Conservation (phyloP, 495 filamentous ascomycete genomes). For the Margaritispora aquatica region DNA sequence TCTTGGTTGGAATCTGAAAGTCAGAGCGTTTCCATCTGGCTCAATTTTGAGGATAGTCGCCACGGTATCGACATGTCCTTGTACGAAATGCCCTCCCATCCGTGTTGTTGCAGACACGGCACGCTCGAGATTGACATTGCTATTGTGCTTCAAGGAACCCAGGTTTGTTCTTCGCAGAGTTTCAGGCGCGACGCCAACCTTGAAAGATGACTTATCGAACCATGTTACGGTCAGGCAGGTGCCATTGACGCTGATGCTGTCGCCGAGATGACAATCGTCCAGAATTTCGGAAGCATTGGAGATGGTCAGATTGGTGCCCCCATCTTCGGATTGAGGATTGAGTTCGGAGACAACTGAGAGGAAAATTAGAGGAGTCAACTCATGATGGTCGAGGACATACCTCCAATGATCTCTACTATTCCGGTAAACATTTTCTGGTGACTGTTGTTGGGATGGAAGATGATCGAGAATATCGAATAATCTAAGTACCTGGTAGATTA, state of each 20-base stretch:
- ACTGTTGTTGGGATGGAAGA: background rate
- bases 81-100: conserved; percentile 81
- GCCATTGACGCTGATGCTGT: conserved; percentile 92
- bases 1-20: conserved; percentile 71
- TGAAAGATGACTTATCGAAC: conserved; percentile 62
- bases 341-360: conserved; percentile 71
- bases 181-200: conserved; percentile 91
- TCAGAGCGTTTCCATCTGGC: conserved; percentile 82
- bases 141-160: conserved; percentile 49
- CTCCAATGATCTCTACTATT: conserved; percentile 91
- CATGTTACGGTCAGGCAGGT: conserved; percentile 81
- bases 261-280: conserved; percentile 74
- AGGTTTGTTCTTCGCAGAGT: conserved; percentile 96
- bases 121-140: conserved; percentile 83
- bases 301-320: conserved; percentile 89
- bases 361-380: conserved; percentile 20
- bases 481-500: no score
- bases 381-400: conserved; percentile 41
- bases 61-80: conserved; percentile 91
- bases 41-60: conserved; percentile 61
- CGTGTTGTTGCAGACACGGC: conserved; percentile 83
- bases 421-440: conserved; percentile 82
- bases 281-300: conserved; percentile 68
- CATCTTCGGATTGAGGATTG: conserved; percentile 69
- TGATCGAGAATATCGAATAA: background rate